Percentiles rank a stretch among this genome's conserved stretches.
Evolutionary conservation across 345 rosid genomes (phyloP).

Genomic region (Melastoma malabathricum): DNA sequence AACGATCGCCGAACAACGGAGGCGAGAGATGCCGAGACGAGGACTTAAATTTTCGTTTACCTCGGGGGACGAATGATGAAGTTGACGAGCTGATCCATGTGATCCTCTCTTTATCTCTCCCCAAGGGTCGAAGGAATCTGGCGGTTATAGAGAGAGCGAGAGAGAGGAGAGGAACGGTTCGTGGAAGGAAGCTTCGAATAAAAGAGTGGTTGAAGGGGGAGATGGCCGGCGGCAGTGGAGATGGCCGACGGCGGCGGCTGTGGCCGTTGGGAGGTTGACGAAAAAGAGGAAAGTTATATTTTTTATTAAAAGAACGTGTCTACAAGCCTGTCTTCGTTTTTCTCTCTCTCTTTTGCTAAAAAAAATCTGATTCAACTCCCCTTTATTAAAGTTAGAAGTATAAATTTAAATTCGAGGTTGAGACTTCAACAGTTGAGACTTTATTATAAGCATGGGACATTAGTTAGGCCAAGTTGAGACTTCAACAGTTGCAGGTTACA

Average conservation of each 20-base stretch:
- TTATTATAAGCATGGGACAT: no score
- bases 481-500: no score
- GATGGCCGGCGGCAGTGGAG: no score
- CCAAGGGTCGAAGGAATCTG: not conserved
- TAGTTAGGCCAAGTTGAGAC: no score
- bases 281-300: no score
- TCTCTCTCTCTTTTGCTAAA: no score
- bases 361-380: no score
- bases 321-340: no score
- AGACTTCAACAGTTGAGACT: no score
- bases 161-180: conserved; percentile 1
- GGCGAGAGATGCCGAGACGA: not conserved
- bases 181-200: not conserved
- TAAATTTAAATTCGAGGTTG: no score
- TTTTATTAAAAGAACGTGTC: no score
- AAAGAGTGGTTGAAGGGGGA: not conserved
- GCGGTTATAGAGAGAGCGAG: conserved; percentile 5
- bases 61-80: conserved; percentile 96
- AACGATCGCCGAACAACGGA: not conserved
- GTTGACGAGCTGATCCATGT: conserved; percentile 88
- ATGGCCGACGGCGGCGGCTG: conserved; percentile 1
- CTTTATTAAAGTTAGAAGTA: no score
- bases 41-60: conserved; percentile 16
- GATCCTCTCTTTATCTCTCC: conserved; percentile 3
- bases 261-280: not conserved